Base-by-base conservation (phyloP, 108 stramenopile genomes). In the Fragilariopsis cylindrus region DNA sequence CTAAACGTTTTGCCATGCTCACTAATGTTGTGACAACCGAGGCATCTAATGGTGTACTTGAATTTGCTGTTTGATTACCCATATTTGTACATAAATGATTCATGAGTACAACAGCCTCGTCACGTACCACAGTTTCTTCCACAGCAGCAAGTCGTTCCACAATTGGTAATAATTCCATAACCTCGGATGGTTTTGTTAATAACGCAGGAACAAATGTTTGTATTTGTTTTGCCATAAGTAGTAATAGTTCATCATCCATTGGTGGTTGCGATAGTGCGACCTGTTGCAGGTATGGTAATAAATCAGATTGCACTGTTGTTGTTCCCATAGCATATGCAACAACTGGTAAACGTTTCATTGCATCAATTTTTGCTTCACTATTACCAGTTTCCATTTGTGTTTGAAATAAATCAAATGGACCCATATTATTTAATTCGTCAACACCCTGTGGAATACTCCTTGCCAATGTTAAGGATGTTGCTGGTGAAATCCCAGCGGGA, bases 41-140 rank as follows among this genome's bases (percentile, higher is more conserved):
- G 12, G 79, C 9, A 11, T 78, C 75, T 18, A 66, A 42, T 3
- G 80, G 74, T 9, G 63, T 16, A n/a, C 12, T 18, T 15, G 62
- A 12, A 30, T 30, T 30, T 11, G n/a, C 5, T 3, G 52, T 64
- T 47, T 13, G 45, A 8, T 12, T 48, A n/a, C 39, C n/a, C 53
- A 78, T 21, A 39, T 65, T 47, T 43, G 3, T 11, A 54, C 69
- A 76, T 47, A 94, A 66, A 43, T 82, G 79, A 72, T 90, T 90
- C 67, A 94, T 81, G 9, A 85, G 75, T 48, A 84, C 80, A 11
- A 97, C 92, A 48, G 97, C 95, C 68, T 87, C 77, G 60, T 97
- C 95, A 18, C 99, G 81, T 3, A 99, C 97, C 19, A 96, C 90
- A 39, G 94, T 94, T 70, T 99, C 99, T 78, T 99, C 99, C 15